Percentiles rank a stretch among this genome's conserved stretches.
phyloP scores from a whole-genome alignment of 768 basidiomycete species.

The Tulasnella sp. region DNA sequence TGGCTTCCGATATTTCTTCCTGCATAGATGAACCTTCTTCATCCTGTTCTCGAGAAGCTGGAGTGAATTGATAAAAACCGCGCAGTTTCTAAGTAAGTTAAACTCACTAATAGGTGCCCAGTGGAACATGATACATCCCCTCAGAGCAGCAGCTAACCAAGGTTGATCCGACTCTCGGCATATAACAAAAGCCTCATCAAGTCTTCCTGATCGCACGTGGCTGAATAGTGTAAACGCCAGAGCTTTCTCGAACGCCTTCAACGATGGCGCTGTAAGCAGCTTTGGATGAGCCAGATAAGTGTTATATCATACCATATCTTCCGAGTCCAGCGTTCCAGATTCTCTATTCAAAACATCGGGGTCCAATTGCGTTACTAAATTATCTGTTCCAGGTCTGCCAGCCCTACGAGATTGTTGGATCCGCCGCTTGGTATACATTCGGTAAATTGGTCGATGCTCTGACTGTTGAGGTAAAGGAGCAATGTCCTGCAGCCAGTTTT shows the following conservation, averaged over 20 bases:
- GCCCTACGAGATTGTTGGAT: slow-evolving; percentile 55
- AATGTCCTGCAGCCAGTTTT: slow-evolving; percentile 80
- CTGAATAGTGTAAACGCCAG: slow-evolving; percentile 66
- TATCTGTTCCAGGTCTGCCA: slow-evolving; percentile 30
- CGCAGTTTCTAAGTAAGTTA: neutral
- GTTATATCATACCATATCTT: slow-evolving; percentile 57
- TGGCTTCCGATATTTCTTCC: slow-evolving; percentile 33
- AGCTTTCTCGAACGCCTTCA: slow-evolving; percentile 69
- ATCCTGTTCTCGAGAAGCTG: slow-evolving; percentile 27
- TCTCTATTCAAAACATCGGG: slow-evolving; percentile 61
- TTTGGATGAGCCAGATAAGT: neutral
- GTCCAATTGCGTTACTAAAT: slow-evolving; percentile 54
- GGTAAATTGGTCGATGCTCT: slow-evolving; percentile 70
- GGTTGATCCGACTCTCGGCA: slow-evolving; percentile 75
- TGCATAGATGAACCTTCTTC: slow-evolving; percentile 33
- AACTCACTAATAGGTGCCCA: slow-evolving; percentile 59
- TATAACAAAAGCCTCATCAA: slow-evolving; percentile 72
- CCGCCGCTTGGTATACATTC: slow-evolving; percentile 49
- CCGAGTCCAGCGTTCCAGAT: slow-evolving; percentile 51
- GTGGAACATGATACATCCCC: slow-evolving; percentile 64
- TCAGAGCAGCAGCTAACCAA: slow-evolving; percentile 83
- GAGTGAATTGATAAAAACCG: neutral
- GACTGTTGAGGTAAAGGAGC: slow-evolving; percentile 47
- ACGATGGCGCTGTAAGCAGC: too few species aligned
- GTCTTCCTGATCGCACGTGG: slow-evolving; percentile 68